phyloP scores from a whole-genome alignment of 164 flowering plant genomes.

The Hamamelis virginiana region DNA sequence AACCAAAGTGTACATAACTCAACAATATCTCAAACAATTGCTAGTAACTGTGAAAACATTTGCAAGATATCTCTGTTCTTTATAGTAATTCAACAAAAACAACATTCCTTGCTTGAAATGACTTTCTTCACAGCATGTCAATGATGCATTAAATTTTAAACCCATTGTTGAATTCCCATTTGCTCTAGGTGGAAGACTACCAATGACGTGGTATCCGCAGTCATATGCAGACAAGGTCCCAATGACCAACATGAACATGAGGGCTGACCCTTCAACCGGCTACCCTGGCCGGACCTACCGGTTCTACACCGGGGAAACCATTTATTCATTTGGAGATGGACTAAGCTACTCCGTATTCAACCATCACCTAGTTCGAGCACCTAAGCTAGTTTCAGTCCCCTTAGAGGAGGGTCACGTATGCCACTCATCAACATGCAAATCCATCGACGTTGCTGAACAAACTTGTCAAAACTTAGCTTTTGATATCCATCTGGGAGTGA shows the following conservation, averaged over 20 bases:
- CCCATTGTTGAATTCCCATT: neutral
- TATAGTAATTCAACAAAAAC: too few species aligned
- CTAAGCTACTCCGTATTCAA: slow-evolving; percentile 62
- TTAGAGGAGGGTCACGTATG: slow-evolving; percentile 69
- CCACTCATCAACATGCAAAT: slow-evolving; percentile 51
- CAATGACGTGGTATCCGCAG: slow-evolving; percentile 98
- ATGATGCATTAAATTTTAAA: neutral
- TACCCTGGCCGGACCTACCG: slow-evolving; percentile 91
- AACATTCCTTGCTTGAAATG: too few species aligned
- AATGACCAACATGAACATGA: slow-evolving; percentile 98
- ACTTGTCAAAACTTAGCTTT: slow-evolving; percentile 52
- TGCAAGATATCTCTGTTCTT: too few species aligned
- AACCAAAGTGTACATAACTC: too few species aligned
- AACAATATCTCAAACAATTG: too few species aligned
- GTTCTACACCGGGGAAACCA: slow-evolving; percentile 78
- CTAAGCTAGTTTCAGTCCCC: slow-evolving; percentile 54
- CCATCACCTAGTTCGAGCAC: slow-evolving; percentile 66
- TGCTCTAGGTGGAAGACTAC: slow-evolving; percentile 82
- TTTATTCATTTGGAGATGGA: slow-evolving; percentile 85
- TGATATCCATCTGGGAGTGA: slow-evolving; percentile 64
- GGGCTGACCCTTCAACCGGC: slow-evolving; percentile 74
- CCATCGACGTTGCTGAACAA: slow-evolving; percentile 44
- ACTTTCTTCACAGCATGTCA: too few species aligned
- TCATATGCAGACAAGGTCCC: slow-evolving; percentile 73
- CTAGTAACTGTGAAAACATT: too few species aligned